Conservation (phyloP, 768 basidiomycete species). For the Hypholoma sublateritium region DNA sequence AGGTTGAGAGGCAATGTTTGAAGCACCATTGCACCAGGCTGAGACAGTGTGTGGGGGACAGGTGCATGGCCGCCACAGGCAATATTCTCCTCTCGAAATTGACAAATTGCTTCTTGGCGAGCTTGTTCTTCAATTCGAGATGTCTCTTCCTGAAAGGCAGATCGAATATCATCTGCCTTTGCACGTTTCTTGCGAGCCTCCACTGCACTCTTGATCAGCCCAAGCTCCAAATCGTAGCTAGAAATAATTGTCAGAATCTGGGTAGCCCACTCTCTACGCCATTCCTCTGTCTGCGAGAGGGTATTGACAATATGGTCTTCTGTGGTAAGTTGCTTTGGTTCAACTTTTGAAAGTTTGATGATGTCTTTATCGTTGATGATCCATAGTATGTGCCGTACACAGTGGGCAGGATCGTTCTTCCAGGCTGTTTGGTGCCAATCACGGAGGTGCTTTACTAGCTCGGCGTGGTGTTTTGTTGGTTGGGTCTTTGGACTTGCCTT, state of each 20-base stretch:
- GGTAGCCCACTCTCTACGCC: neutral
- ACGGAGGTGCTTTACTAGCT: neutral
- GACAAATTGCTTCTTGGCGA: neutral
- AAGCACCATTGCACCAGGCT: no score
- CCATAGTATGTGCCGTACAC: neutral
- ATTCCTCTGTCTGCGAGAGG: neutral
- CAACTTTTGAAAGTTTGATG: neutral
- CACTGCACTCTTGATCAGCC: neutral
- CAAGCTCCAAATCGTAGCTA: neutral
- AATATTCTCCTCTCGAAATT: neutral
- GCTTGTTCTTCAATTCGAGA: neutral
- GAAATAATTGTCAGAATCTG: neutral
- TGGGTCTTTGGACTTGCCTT: neutral
- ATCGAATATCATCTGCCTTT: neutral
- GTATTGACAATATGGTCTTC: neutral
- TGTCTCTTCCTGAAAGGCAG: neutral
- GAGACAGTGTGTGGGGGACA: no score
- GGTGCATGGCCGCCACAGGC: neutral
- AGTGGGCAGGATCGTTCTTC: neutral
- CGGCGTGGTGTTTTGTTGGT: neutral
- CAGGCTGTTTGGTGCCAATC: neutral
- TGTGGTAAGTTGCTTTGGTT: neutral
- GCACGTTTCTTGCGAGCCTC: neutral
- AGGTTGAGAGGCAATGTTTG: no score
- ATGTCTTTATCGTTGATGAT: conserved; percentile 2